Base-by-base conservation (phyloP, 106 monocot species). In the Dendrobium chrysotoxum region DNA sequence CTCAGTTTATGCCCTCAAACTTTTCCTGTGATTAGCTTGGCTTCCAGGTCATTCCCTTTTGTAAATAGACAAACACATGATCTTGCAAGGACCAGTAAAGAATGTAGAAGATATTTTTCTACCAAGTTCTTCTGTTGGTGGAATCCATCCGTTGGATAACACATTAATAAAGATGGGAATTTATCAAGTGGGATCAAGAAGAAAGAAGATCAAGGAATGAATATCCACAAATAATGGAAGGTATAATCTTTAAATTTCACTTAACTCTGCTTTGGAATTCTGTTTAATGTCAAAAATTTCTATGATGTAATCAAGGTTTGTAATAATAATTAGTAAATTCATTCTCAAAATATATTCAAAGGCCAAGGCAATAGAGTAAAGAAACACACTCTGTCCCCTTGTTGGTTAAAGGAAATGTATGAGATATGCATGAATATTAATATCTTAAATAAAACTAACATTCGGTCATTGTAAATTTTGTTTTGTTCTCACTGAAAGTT, bases 1-100 rank as follows among this genome's bases (percentile, higher is more conserved):
- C 85, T 83, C 65, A 76, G 23, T 28, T 28, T 54, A 21, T 89
- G 85, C 50, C 89, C 85, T 84, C 89, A 87, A 81, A 84, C 87
- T 10, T 67, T 82, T 70, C 80, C 77, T 75, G 82, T 78, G 38
- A 77, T 89, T 20, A 77, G 80, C 10, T 79, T 87, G 77, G 87
- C 89, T 78, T 92, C 89, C 82, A 87, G 89, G 44, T 87, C 89
- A 61, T 89, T 82, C 73, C 83, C 85, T 26, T 75, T 58, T 41
- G 73, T 72, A 35, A 91, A 91, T 86, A 73, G 73, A 58, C 31
- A 81, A 7, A 26, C 30, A 9, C 11, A 12, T 76, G 81, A 80
- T 76, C 78, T 82, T 72, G 13, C 79, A 40, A 88, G 80, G 77
- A 40, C 40, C 40, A 66, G 66, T 75, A 90, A 83, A 18, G 86